Percentiles rank a stretch among this genome's conserved stretches.
These are phyloP conservation scores for Dactylellina cionopaga DNA, from an alignment of 2,329 filamentous ascomycete genomes.

Conservation along the genomic window DNA sequence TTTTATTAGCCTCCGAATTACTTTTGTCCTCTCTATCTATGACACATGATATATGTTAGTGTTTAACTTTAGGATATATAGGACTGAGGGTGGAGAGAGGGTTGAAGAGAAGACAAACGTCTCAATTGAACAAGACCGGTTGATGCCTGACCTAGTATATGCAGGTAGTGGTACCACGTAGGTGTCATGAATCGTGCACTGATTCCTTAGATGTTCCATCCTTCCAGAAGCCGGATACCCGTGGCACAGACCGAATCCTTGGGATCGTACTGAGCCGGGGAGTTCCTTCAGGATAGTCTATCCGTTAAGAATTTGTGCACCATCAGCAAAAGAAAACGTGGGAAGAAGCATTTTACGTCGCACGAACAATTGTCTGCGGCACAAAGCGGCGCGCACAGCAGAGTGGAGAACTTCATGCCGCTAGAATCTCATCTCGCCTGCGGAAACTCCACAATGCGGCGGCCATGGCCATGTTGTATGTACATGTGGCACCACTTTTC, in stretches of 20 bases:
- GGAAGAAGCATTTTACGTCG: slow-evolving; percentile 30
- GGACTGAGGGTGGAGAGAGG: slow-evolving; percentile 13
- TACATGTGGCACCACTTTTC: slow-evolving; percentile 31
- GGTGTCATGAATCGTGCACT: slow-evolving; percentile 2
- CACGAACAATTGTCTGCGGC: slow-evolving; percentile 30
- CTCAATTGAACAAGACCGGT: background rate
- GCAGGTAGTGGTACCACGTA: background rate
- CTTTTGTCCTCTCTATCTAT: slow-evolving; percentile 25
- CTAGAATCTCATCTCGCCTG: slow-evolving; percentile 13
- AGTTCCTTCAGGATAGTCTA: slow-evolving; percentile 20
- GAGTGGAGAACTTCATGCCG: background rate
- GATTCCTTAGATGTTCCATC: background rate
- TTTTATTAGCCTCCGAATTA: slow-evolving; percentile 14
- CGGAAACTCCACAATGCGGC: slow-evolving; percentile 40
- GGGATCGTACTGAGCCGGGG: slow-evolving; percentile 23
- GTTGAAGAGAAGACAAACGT: slow-evolving; percentile 32
- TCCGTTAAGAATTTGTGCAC: slow-evolving; percentile 14
- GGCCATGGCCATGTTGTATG: background rate
- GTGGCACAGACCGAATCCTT: slow-evolving; percentile 24
- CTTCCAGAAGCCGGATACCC: slow-evolving; percentile 2
- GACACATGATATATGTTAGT: slow-evolving; percentile 16
- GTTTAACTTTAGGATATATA: slow-evolving; percentile 25
- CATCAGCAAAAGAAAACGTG: slow-evolving; percentile 35
- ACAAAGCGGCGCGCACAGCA: no score
- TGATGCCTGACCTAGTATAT: background rate